phyloP scores from a whole-genome alignment of 495 filamentous ascomycete species.

The Thermothielavioides terrestris region DNA sequence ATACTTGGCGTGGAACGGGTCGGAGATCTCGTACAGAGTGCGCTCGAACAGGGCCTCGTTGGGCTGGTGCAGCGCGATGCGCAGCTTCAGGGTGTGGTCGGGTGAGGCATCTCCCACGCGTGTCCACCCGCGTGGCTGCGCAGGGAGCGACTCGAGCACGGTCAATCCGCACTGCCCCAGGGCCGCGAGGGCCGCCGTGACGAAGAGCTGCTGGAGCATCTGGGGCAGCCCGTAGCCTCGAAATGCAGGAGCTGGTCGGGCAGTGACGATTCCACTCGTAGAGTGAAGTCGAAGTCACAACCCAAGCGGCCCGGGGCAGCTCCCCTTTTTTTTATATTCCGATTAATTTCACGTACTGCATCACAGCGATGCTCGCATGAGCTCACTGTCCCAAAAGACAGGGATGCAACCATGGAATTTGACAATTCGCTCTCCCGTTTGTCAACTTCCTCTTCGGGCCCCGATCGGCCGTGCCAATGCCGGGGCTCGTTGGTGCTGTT shows the following conservation, averaged over 20 bases:
- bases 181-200: neutral
- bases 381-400: too few relatives aligned
- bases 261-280: too few relatives aligned
- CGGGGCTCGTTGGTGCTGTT: neutral
- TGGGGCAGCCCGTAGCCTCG: neutral
- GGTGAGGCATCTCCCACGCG: neutral
- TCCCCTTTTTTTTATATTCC: too few relatives aligned
- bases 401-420: too few relatives aligned
- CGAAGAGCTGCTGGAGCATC: neutral
- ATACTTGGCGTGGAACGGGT: neutral
- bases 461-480: too few relatives aligned
- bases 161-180: neutral
- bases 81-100: neutral
- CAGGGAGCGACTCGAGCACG: neutral
- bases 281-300: too few relatives aligned
- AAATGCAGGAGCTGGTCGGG: neutral
- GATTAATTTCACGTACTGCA: too few relatives aligned
- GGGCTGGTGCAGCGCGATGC: constrained; percentile 2
- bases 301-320: too few relatives aligned
- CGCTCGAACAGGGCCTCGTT: constrained; percentile 1
- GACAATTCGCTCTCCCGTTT: too few relatives aligned
- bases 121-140: neutral
- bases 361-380: too few relatives aligned
- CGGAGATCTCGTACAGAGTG: neutral
- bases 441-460: neutral